These are phyloP conservation scores for Botrytis elliptica DNA, from an alignment of 2,329 filamentous ascomycete genomes.

Conservation along the genomic window DNA sequence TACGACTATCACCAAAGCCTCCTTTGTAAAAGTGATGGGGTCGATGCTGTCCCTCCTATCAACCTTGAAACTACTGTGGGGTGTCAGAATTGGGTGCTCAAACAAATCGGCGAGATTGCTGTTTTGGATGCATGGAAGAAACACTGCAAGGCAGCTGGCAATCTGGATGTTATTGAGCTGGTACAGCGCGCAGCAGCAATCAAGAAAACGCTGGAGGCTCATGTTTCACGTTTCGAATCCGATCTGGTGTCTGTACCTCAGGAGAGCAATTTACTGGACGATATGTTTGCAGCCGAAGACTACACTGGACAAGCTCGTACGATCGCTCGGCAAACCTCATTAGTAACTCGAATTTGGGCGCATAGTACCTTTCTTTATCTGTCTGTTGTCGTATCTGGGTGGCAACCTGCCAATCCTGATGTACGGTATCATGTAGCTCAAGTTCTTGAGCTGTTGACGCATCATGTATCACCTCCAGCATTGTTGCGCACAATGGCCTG, in stretches of 20 bases:
- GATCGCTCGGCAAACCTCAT: constrained; percentile 21
- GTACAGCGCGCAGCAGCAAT: constrained; percentile 47
- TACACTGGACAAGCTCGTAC: constrained; percentile 18
- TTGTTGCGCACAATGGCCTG: constrained; percentile 31
- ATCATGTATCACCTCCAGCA: constrained; percentile 25
- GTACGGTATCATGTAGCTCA: constrained; percentile 26
- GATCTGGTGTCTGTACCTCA: neutral
- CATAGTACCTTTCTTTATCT: constrained; percentile 31
- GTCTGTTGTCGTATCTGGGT: constrained; percentile 29
- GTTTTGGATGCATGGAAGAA: constrained; percentile 58
- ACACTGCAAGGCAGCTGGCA: constrained; percentile 45
- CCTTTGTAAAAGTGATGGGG: constrained; percentile 35
- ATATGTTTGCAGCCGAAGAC: constrained; percentile 22
- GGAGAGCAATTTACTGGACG: constrained; percentile 21
- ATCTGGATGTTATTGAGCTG: constrained; percentile 47
- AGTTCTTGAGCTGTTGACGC: constrained; percentile 25
- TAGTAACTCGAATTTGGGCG: constrained; percentile 28
- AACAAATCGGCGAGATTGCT: constrained; percentile 53
- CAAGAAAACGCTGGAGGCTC: constrained; percentile 32
- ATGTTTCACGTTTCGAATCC: neutral
- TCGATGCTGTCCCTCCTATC: constrained; percentile 38
- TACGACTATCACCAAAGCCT: constrained; percentile 45
- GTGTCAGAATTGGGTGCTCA: constrained; percentile 55
- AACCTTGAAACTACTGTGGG: constrained; percentile 53
- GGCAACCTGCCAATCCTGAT: constrained; percentile 27